These are phyloP conservation scores for Volvox carteri DNA, from an alignment of 163 green algal genomes.

Conservation along the genomic window DNA sequence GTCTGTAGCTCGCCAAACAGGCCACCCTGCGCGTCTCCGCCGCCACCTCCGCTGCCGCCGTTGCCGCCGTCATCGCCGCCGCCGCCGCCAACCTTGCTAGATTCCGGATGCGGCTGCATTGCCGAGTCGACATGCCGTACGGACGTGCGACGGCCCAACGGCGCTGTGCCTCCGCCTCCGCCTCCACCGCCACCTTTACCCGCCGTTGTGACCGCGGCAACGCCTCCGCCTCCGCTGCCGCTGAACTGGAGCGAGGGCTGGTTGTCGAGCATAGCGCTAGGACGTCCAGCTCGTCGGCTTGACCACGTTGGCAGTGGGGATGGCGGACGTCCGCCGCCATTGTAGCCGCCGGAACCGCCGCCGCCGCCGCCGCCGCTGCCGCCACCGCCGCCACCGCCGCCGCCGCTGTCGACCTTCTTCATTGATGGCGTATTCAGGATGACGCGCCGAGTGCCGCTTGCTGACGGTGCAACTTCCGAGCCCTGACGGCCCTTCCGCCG, in stretches of 20 bases:
- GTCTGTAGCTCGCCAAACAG: constrained; percentile 2
- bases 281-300: not conserved
- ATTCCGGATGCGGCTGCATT: not conserved
- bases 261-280: not conserved
- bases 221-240: not conserved
- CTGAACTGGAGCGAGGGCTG: not conserved
- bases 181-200: not conserved
- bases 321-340: not conserved
- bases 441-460: not conserved
- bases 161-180: not conserved
- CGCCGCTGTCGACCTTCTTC: not conserved
- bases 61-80: not conserved
- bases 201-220: not conserved
- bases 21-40: not conserved
- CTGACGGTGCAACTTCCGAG: not conserved
- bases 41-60: constrained; percentile 9
- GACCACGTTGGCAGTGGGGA: not conserved
- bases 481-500: not conserved
- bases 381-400: not conserved
- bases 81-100: not conserved
- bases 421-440: constrained; percentile 16
- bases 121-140: not conserved
- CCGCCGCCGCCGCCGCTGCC: not conserved
- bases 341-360: too few species aligned
- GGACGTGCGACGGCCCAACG: not conserved